Percentiles rank a stretch among this genome's conserved stretches.
Conservation (phyloP, 495 filamentous ascomycete species). For the Mytilinidion resinicola region DNA sequence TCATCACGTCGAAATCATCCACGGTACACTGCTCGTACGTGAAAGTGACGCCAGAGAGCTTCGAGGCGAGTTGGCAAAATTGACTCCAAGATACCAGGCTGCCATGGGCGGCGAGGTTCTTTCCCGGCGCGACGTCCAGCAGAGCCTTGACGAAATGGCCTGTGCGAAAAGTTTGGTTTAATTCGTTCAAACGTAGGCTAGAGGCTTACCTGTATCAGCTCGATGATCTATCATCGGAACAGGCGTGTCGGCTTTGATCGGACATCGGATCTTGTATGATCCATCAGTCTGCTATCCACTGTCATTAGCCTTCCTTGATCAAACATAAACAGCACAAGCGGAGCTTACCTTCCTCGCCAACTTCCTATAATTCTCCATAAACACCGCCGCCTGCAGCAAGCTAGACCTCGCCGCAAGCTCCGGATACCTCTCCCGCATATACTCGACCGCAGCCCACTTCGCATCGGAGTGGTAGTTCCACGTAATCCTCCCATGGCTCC, state of each 20-base stretch:
- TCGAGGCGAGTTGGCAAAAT: neutral
- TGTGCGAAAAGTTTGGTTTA: neutral
- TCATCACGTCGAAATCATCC: conserved; percentile 1
- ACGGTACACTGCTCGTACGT: conserved; percentile 5
- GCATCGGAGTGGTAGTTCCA: conserved; percentile 8
- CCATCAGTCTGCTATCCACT: neutral
- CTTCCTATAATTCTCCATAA: neutral
- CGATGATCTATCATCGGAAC: conserved; percentile 1
- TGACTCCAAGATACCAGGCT: neutral
- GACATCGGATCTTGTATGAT: neutral
- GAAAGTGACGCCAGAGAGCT: neutral
- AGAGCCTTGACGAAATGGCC: conserved; percentile 6
- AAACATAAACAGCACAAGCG: no score
- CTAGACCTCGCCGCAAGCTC: neutral
- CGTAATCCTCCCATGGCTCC: conserved; percentile 16
- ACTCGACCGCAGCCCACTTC: neutral
- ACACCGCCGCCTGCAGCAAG: neutral
- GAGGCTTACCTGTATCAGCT: neutral
- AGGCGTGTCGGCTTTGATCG: neutral
- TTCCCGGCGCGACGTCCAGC: conserved; percentile 1
- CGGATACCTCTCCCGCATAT: conserved; percentile 1
- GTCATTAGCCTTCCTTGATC: no score
- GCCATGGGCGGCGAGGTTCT: neutral
- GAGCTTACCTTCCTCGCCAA: neutral
- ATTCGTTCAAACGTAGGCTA: neutral